Conservation (phyloP, 1,284 basidiomycete species). For the Trichosporon asahii region DNA sequence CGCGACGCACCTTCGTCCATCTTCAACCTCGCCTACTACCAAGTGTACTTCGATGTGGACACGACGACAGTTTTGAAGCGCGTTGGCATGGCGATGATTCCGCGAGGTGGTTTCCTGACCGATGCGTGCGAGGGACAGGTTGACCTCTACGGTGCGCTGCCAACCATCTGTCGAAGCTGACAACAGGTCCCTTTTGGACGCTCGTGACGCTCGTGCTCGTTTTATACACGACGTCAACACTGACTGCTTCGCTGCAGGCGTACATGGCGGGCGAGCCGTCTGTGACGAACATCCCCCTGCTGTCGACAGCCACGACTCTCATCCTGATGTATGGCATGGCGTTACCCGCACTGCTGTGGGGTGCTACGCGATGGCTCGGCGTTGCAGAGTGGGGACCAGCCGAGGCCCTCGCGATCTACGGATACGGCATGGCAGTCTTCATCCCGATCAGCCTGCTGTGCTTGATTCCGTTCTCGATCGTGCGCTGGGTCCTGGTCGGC, state of each 20-base stretch:
- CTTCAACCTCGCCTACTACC: conserved; percentile 54
- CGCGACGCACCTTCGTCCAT: conserved; percentile 42
- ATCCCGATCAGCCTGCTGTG: conserved; percentile 69
- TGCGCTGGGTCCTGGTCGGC: conserved; percentile 74
- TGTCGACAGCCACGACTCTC: conserved; percentile 74
- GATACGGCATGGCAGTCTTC: conserved; percentile 53
- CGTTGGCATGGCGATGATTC: conserved; percentile 52
- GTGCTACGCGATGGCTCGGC: conserved; percentile 72
- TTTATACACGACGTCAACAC: conserved; percentile 84
- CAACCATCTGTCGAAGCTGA: neutral
- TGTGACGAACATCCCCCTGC: conserved; percentile 65
- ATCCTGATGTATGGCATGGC: conserved; percentile 82
- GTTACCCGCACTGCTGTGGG: conserved; percentile 65
- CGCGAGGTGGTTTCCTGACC: conserved; percentile 52
- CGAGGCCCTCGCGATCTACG: conserved; percentile 59
- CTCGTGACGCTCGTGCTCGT: conserved; percentile 85
- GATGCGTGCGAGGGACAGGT: conserved; percentile 53
- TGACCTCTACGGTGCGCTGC: conserved; percentile 53
- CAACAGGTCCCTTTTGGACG: conserved; percentile 84
- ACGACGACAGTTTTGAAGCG: conserved; percentile 52
- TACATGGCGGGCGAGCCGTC: conserved; percentile 62
- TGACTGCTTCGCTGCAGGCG: conserved; percentile 73
- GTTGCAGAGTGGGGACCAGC: conserved; percentile 79
- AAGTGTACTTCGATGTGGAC: conserved; percentile 55
- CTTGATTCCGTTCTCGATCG: conserved; percentile 70